Conservation (phyloP, 2,329 filamentous ascomycete genomes). For the Diplodia corticola region DNA sequence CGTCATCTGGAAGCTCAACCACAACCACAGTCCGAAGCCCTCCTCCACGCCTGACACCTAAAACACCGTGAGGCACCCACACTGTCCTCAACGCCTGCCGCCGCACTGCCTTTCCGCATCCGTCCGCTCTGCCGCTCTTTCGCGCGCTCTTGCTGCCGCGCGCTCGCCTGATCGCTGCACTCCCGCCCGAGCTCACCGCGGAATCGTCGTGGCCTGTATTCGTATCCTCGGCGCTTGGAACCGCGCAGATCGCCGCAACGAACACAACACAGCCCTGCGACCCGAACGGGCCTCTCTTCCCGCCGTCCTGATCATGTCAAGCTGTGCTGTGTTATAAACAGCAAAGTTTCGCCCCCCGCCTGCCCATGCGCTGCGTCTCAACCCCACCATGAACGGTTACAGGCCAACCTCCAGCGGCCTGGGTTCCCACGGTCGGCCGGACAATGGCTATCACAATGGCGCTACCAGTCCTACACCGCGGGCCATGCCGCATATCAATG, state of each 20-base stretch:
- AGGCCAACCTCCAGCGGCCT: slow-evolving; percentile 29
- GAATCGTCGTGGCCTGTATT: slow-evolving; percentile 17
- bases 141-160: background rate
- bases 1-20: slow-evolving; percentile 19
- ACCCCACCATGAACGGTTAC: slow-evolving; percentile 24
- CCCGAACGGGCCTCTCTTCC: background rate
- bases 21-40: slow-evolving; percentile 1
- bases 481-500: slow-evolving; percentile 43
- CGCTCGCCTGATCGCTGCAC: background rate
- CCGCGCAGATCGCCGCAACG: slow-evolving; percentile 7
- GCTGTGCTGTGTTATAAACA: background rate
- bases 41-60: slow-evolving; percentile 8
- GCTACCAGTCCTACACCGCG: slow-evolving; percentile 29
- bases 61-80: slow-evolving; percentile 13
- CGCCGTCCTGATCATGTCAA: slow-evolving; percentile 11
- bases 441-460: slow-evolving; percentile 30
- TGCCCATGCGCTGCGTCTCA: slow-evolving; percentile 16
- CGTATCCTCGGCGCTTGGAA: slow-evolving; percentile 16
- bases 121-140: background rate
- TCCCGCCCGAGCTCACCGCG: slow-evolving; percentile 4
- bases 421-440: slow-evolving; percentile 31
- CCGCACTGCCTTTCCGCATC: background rate
- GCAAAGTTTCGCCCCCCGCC: background rate
- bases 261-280: background rate
- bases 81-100: background rate